Percentiles rank a stretch among this genome's conserved stretches.
Evolutionary conservation across 2,329 filamentous ascomycete species (phyloP).

Genomic region (Ophiostoma populinum): DNA sequence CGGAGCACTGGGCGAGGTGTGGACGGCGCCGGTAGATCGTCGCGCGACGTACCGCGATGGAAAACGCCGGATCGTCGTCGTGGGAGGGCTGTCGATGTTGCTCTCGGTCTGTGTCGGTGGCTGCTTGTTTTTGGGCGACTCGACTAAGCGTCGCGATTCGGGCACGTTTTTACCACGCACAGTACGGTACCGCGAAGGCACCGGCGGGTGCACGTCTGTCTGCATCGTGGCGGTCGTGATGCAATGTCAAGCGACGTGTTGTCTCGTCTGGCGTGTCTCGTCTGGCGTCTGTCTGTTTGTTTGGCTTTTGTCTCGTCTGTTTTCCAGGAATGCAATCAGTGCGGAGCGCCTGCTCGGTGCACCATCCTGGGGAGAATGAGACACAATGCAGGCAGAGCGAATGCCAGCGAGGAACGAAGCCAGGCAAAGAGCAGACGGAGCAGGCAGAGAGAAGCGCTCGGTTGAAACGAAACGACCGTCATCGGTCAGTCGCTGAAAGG

Average conservation of each 20-base stretch:
- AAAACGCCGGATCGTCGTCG: background rate
- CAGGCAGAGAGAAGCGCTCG: too few species aligned
- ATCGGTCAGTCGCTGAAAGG: too few species aligned
- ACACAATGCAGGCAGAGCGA: too few species aligned
- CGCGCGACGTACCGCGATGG: background rate
- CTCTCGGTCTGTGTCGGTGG: background rate
- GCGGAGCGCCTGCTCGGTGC: conserved; percentile 2
- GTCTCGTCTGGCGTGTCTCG: too few species aligned
- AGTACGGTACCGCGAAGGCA: conserved; percentile 19
- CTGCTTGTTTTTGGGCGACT: background rate
- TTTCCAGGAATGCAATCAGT: conserved; percentile 4
- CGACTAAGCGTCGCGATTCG: conserved; percentile 12
- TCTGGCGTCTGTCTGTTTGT: too few species aligned
- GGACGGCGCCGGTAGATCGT: background rate
- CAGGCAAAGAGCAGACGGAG: too few species aligned
- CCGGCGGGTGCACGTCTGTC: conserved; percentile 9
- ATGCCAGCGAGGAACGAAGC: too few species aligned
- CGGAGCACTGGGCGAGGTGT: too few species aligned
- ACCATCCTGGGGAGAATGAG: conserved; percentile 4
- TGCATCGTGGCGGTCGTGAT: conserved; percentile 9
- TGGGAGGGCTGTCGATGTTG: background rate
- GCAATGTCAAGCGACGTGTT: background rate
- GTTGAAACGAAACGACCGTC: too few species aligned
- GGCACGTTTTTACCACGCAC: conserved; percentile 17
- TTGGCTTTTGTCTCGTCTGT: too few species aligned